Base-by-base conservation (phyloP, 352 stramenopile species). In the Thalassiosira hispida region DNA sequence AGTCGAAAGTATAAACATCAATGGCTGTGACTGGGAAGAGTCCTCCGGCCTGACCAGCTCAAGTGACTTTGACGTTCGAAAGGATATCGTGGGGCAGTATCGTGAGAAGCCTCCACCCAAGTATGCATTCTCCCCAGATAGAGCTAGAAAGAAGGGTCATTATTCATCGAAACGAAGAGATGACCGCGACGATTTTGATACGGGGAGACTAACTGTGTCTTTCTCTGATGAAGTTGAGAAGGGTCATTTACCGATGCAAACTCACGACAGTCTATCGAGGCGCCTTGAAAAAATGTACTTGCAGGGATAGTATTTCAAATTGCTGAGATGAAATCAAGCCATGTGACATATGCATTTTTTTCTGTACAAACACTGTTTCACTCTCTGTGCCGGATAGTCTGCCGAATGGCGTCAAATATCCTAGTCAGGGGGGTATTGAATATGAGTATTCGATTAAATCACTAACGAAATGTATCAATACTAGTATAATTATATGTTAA, bases 241-340 rank as follows among this genome's bases (percentile, higher is more conserved):
- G 25, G 4, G 56, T 20, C 16, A n/a, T 16, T 29, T 65, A 7
- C 56, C 56, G 25, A 65, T 65, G 56, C 56, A 44, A 65, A 6
- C 27, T 5, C 56, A 65, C n/a, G 56, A 65, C 25, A 65, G 25
- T 47, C 33, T 65, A 49, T 49, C 56, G 1, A 31, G 29, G 56
- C 14, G 56, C 1, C 56, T 65, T 20, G 56, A 65, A 49, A 44
- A 4, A 38, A 65, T 65, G 56, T 65, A 65, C 56, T 20, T 65
- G 27, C 2, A 44, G 3, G 8, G 31, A 8, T 38, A 38, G 31
- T 38, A 38, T 38, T 38, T 8, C 8, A 3, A 38, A 38, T 8
- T 8, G 31, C 3, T 8, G 3, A 38, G 8, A 38, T 38, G 31
- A 38, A 38, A 38, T 8, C 3, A 3, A 8, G 8, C 31, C 31